Evolutionary conservation across 345 rosid genomes (phyloP), one percentile per base, ranked within the genome.

Genomic region (Hypericum perforatum): DNA sequence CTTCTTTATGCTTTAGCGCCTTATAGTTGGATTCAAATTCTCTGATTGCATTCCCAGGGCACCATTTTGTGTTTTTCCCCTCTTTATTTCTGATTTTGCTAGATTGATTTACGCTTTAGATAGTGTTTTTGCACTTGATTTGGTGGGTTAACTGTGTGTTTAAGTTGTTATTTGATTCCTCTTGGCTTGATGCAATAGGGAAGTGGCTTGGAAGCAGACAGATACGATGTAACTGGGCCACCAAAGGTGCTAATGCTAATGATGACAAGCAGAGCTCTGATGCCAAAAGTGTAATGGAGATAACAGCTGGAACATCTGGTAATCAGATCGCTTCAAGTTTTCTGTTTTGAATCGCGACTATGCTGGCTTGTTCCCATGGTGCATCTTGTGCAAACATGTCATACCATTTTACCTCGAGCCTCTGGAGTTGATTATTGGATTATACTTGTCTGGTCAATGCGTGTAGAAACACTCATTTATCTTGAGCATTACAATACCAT

Each of bases 141-240:
- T 46, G 22, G 22, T 6, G 22, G 10, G 29, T 46, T 22, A 46
- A 46, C 10, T 6, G 15, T 9, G 8, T 45, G 9, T 29, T 10
- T 12, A 46, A 6, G 22, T n/a, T 13, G 4, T 3, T 6, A 11
- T 46, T 46, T 7, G 9, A 14, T 46, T 13, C 22, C 22, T 46
- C 22, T 16, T 12, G 50, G 5, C 22, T 51, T 55, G 43, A 11
- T 56, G 38, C 41, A 13, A 53, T 51, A 61, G 55, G 55, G 3
- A 52, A 52, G 55, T 52, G 55, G 55, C 55, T 52, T n/a, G 55
- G 55, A 52, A 52, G 55, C 41, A 52, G 55, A 52, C 55, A 52
- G 39, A 52, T 52, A 11, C 37, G 55, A 9, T 52, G 55, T 11
- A 52, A 52, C 12, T 52, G 55, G 55, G 55, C 55, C n/a, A 52